phyloP scores from a whole-genome alignment of 495 filamentous ascomycete genomes.

The Aspergillus nidulans region DNA sequence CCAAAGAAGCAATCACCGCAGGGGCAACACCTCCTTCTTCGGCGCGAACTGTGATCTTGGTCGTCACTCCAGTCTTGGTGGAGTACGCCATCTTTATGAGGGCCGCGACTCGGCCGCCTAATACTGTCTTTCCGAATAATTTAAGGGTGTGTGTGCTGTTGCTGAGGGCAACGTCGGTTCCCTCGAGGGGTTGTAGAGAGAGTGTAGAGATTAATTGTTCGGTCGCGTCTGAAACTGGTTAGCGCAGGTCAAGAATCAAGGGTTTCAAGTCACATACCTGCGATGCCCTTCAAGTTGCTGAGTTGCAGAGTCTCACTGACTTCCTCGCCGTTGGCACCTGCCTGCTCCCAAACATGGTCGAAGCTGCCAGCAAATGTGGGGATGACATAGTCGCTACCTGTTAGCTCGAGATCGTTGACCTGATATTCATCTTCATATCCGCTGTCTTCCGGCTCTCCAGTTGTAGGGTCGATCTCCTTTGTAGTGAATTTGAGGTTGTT shows the following conservation, averaged over 20 bases:
- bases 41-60: slow-evolving; percentile 83
- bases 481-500: slow-evolving; percentile 95
- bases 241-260: slow-evolving; percentile 20
- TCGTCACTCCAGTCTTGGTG: slow-evolving; percentile 85
- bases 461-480: slow-evolving; percentile 97
- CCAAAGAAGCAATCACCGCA: slow-evolving; percentile 77
- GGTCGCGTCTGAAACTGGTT: slow-evolving; percentile 70
- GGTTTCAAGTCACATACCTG: slow-evolving; percentile 56
- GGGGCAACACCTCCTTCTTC: slow-evolving; percentile 91
- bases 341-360: slow-evolving; percentile 94
- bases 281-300: slow-evolving; percentile 83
- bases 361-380: slow-evolving; percentile 93
- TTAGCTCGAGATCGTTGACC: slow-evolving; percentile 88
- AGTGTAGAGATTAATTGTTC: slow-evolving; percentile 83
- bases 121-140: slow-evolving; percentile 92
- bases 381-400: slow-evolving; percentile 87
- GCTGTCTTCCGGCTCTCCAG: slow-evolving; percentile 81
- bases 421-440: slow-evolving; percentile 98
- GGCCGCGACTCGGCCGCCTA: slow-evolving; percentile 82
- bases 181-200: slow-evolving; percentile 89
- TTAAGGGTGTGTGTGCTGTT: slow-evolving; percentile 91
- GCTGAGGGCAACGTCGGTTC: slow-evolving; percentile 82
- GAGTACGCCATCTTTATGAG: slow-evolving; percentile 91
- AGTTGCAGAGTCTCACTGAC: slow-evolving; percentile 89
- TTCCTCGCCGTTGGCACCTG: slow-evolving; percentile 81